Evolutionary conservation across 371 early-diverging fungal species (phyloP).

Genomic region (Phascolomyces articulosus): DNA sequence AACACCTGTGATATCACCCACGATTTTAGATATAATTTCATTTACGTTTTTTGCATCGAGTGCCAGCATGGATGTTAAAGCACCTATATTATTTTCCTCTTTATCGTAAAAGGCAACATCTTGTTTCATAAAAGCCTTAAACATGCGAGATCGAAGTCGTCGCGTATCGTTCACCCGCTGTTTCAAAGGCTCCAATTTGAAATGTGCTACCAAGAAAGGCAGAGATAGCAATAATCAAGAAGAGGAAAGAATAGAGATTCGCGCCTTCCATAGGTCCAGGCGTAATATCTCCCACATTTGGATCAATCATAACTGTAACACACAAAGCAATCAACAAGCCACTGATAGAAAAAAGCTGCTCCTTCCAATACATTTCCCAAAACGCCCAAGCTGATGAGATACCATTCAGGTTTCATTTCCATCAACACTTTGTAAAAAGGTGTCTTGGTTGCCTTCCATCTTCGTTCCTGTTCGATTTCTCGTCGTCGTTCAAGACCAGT

Average conservation of each 20-base stretch:
- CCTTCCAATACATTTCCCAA: conserved; percentile 57
- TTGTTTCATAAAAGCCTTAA: conserved; percentile 62
- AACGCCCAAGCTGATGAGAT: conserved; percentile 37
- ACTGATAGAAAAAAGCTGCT: conserved; percentile 32
- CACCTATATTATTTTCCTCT: conserved; percentile 77
- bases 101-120: conserved; percentile 86
- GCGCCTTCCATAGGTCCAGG: conserved; percentile 42
- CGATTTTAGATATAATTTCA: conserved; percentile 64
- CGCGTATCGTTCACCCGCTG: conserved; percentile 56
- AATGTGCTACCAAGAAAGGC: conserved; percentile 41
- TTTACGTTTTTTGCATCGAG: conserved; percentile 73
- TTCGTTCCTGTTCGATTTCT: conserved; percentile 22
- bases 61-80: conserved; percentile 76
- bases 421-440: conserved; percentile 44
- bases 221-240: conserved; percentile 54
- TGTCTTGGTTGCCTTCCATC: conserved; percentile 41
- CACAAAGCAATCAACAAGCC: conserved; percentile 35
- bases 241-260: conserved; percentile 73
- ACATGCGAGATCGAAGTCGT: conserved; percentile 52
- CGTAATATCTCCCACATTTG: neutral
- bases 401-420: conserved; percentile 44
- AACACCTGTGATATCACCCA: conserved; percentile 57
- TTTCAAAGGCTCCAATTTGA: conserved; percentile 30
- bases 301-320: conserved; percentile 11
- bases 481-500: conserved; percentile 31